Percentiles rank a stretch among this genome's conserved stretches.
Evolutionary conservation across 2,329 filamentous ascomycete species (phyloP).

Genomic region (Phialemonium atrogriseum): DNA sequence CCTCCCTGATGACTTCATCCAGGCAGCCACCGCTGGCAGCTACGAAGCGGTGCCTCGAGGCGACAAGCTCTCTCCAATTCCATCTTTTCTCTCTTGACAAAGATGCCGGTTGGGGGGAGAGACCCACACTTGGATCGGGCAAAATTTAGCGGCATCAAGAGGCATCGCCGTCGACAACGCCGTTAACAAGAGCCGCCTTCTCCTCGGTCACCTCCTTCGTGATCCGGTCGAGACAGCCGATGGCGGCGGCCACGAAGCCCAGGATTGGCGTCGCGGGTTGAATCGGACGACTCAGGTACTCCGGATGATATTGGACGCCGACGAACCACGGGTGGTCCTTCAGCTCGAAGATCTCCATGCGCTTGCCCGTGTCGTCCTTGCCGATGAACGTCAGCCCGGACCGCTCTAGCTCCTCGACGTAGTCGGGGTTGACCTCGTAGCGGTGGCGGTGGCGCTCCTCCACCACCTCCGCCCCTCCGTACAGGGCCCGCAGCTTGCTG

Average conservation of each 20-base stretch:
- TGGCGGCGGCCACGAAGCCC: slow-evolving; percentile 74
- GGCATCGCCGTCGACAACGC: too few species aligned
- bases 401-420: slow-evolving; percentile 52
- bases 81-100: too few species aligned
- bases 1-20: too few species aligned
- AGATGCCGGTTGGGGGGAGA: too few species aligned
- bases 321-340: slow-evolving; percentile 72
- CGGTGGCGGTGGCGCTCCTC: slow-evolving; percentile 69
- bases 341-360: slow-evolving; percentile 72
- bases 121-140: too few species aligned
- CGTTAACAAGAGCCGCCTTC: too few species aligned
- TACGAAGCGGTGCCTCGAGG: too few species aligned
- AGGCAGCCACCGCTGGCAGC: too few species aligned
- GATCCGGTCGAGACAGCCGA: slow-evolving; percentile 51
- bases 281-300: slow-evolving; percentile 72
- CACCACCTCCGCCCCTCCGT: slow-evolving; percentile 43
- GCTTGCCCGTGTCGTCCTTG: slow-evolving; percentile 63
- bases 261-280: slow-evolving; percentile 69
- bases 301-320: slow-evolving; percentile 79
- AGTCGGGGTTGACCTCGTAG: slow-evolving; percentile 71
- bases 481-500: slow-evolving; percentile 61
- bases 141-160: too few species aligned
- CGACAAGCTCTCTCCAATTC: too few species aligned
- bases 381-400: slow-evolving; percentile 64
- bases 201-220: slow-evolving; percentile 18